A percentile compares a stretch with the other conserved stretches of the same genome.
Evolutionary conservation across 495 filamentous ascomycete genomes (phyloP).

Genomic region (Parmelia sp.): DNA sequence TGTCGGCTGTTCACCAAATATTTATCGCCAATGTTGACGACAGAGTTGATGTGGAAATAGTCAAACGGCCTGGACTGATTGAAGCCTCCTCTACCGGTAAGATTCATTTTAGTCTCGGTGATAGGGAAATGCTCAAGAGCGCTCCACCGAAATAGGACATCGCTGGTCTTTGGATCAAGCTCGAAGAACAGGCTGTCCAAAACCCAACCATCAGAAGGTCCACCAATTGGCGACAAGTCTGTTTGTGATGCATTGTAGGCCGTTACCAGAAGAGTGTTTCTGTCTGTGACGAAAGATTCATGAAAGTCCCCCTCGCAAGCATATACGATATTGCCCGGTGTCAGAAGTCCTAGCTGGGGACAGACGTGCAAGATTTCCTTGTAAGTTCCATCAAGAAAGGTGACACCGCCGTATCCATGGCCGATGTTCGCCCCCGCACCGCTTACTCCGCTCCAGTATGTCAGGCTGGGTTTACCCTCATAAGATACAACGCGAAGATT

Average conservation of each 20-base stretch:
- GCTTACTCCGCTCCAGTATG: slow-evolving; percentile 16
- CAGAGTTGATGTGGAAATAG: slow-evolving; percentile 44
- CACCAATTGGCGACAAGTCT: slow-evolving; percentile 39
- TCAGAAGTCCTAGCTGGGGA: slow-evolving; percentile 15
- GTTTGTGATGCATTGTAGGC: slow-evolving; percentile 40
- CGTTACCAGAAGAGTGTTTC: slow-evolving; percentile 47
- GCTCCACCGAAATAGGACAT: slow-evolving; percentile 39
- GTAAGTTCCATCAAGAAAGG: slow-evolving; percentile 43
- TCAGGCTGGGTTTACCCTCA: slow-evolving; percentile 13
- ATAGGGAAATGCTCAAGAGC: slow-evolving; percentile 34
- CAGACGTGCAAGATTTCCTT: slow-evolving; percentile 33
- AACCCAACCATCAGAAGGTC: slow-evolving; percentile 43
- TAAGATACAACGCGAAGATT: slow-evolving; percentile 14
- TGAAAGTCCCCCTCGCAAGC: slow-evolving; percentile 34
- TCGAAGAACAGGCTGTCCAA: slow-evolving; percentile 49
- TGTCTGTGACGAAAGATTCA: slow-evolving; percentile 43
- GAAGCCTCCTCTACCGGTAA: slow-evolving; percentile 15
- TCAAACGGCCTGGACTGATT: slow-evolving; percentile 36
- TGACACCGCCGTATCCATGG: slow-evolving; percentile 34
- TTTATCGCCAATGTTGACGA: slow-evolving; percentile 38
- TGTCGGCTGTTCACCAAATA: slow-evolving; percentile 37
- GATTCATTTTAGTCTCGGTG: slow-evolving; percentile 3
- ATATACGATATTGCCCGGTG: slow-evolving; percentile 10
- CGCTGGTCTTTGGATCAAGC: slow-evolving; percentile 40
- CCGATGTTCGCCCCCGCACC: slow-evolving; percentile 9